phyloP scores from a whole-genome alignment of 1,284 basidiomycete genomes.

The Austropuccinia psidii region DNA sequence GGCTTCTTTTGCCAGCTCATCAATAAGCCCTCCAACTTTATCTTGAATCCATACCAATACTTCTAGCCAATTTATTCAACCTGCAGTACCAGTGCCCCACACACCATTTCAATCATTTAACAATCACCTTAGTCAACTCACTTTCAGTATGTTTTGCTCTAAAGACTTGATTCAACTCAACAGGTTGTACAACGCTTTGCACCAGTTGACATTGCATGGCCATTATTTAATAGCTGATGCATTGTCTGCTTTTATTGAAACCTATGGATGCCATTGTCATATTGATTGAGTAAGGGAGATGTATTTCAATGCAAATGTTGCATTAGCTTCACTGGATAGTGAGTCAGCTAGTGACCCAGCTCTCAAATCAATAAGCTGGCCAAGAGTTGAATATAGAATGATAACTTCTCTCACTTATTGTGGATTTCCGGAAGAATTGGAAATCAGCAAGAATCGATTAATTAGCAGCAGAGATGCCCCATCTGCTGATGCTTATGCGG shows the following conservation, averaged over 20 bases:
- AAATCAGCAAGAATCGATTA: conserved; percentile 69
- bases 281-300: conserved; percentile 31
- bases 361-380: conserved; percentile 53
- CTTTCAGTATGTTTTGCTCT: conserved; percentile 23
- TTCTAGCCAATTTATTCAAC: not conserved
- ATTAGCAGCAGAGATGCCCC: conserved; percentile 69
- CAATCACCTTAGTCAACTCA: conserved; percentile 32
- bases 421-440: conserved; percentile 68
- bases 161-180: conserved; percentile 25
- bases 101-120: conserved; percentile 28
- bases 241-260: conserved; percentile 25
- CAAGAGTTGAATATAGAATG: conserved; percentile 75
- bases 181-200: not conserved
- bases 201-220: conserved; percentile 11
- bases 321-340: conserved; percentile 19
- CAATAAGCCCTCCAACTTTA: too few relatives aligned
- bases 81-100: conserved; percentile 6
- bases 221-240: conserved; percentile 32
- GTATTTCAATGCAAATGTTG: conserved; percentile 30
- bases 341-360: not conserved
- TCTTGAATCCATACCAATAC: too few relatives aligned
- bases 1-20: too few relatives aligned
- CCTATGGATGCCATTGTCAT: conserved; percentile 14
- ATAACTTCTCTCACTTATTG: conserved; percentile 71
- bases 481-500: conserved; percentile 79